Evolutionary conservation across 2,329 filamentous ascomycete genomes (phyloP), one percentile per base, ranked within the genome.

Genomic region (Fusarium miscanthi): DNA sequence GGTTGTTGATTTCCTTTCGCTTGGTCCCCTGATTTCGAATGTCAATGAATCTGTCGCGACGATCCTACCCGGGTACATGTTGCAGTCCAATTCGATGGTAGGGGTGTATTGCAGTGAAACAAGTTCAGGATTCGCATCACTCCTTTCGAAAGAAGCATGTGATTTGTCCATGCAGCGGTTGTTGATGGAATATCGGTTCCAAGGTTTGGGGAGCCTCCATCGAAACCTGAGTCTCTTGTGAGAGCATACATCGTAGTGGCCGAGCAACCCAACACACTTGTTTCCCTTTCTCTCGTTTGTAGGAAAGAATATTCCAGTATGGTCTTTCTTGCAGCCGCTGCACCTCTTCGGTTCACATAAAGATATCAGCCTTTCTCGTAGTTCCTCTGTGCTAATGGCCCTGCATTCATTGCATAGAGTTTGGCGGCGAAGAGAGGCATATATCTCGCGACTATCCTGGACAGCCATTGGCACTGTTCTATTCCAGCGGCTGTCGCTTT

Each of bases 251-350:
- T 52, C 17, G 14, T 30, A 45, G 11, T 57, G 27, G 2, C 59
- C 43, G 12, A 63, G 21, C 13, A 48, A 27, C 19, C 63, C 59
- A 9, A 66, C 14, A 8, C 59, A 66, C 8, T 19, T 27, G 14
- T 25, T 45, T 12, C 4, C 8, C 1, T 21, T 11, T 12, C 35
- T 21, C 4, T 19, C 19, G 13, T 59, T 38, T 6, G 31, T 3
- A 1, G 51, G 59, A 3, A 63, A 63, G 33, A 57, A 45, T 10
- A 63, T 31, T 3, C 43, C 38, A 2, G 51, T 19, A 12, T 64
- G 59, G 6, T 21, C 3, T 12, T 10, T 6, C 10, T 53, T 42
- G 33, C 51, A 66, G 11, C 45, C 43, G 8, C 27, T 25, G 31
- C 63, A 59, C 19, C 46, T 25, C 3, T 16, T 30, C 5, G 27